phyloP scores from a whole-genome alignment of 1,284 basidiomycete species.

The Ganoderma leucocontextum region DNA sequence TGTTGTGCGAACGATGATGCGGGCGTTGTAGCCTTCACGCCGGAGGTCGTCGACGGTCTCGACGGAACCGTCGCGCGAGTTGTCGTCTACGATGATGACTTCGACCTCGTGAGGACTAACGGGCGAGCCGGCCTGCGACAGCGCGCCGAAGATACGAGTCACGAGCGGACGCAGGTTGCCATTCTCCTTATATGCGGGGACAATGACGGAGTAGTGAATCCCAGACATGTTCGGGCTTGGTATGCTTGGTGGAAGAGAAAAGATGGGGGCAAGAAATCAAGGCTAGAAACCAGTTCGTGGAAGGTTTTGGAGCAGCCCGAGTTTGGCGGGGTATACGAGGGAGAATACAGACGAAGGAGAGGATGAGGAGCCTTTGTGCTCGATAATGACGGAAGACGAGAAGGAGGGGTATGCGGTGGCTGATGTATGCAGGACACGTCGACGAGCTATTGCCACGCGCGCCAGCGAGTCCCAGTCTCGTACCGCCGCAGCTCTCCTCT shows the following conservation, averaged over 20 bases:
- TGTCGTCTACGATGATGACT: slow-evolving; percentile 57
- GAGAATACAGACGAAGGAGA: slow-evolving; percentile 12
- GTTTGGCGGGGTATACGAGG: slow-evolving; percentile 21
- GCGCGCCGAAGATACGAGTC: slow-evolving; percentile 46
- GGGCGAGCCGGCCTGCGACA: slow-evolving; percentile 41
- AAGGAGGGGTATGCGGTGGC: slow-evolving; percentile 19
- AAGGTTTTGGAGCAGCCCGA: slow-evolving; percentile 19
- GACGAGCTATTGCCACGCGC: slow-evolving; percentile 11
- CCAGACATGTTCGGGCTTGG: slow-evolving; percentile 23
- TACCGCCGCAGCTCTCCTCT: background rate
- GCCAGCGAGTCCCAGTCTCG: background rate
- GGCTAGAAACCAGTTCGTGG: slow-evolving; percentile 9
- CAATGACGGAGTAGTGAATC: slow-evolving; percentile 50
- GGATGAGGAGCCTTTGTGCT: slow-evolving; percentile 2
- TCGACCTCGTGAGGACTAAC: slow-evolving; percentile 45
- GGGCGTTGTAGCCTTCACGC: slow-evolving; percentile 51
- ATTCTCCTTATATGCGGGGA: slow-evolving; percentile 57
- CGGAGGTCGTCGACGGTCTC: slow-evolving; percentile 49
- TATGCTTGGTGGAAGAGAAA: background rate
- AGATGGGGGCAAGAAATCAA: background rate
- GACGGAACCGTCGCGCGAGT: slow-evolving; percentile 54
- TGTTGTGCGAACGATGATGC: slow-evolving; percentile 50
- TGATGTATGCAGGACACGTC: slow-evolving; percentile 23
- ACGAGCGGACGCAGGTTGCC: slow-evolving; percentile 52
- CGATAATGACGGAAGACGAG: background rate